A percentile compares a stretch with the other conserved stretches of the same genome.
Conservation (phyloP, 192 early-diverging fungal species). For the Mortierella alpina region DNA sequence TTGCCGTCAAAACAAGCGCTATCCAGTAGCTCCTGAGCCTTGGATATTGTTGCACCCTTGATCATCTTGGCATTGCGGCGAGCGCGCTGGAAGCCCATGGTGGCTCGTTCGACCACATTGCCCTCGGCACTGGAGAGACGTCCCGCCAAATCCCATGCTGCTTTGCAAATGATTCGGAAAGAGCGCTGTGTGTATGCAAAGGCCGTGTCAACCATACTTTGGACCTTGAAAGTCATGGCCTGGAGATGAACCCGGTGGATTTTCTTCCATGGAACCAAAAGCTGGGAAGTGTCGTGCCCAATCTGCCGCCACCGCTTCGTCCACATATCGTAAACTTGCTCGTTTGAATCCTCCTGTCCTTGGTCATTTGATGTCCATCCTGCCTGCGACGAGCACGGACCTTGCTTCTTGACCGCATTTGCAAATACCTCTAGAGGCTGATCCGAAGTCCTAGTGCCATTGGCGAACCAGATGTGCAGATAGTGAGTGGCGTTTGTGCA, state of each 20-base stretch:
- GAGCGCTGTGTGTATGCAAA: background rate
- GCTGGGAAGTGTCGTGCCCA: background rate
- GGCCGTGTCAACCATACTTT: background rate
- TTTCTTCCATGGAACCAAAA: background rate
- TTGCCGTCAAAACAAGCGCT: background rate
- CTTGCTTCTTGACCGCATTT: background rate
- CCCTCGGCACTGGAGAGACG: background rate
- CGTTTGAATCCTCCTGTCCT: background rate
- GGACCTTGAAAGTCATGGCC: background rate
- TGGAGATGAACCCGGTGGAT: background rate
- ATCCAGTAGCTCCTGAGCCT: background rate
- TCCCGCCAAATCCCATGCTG: too few relatives aligned
- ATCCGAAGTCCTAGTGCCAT: slow-evolving; percentile 25
- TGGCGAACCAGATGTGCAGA: slow-evolving; percentile 49
- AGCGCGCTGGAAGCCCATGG: slow-evolving; percentile 4
- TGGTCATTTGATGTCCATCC: too few relatives aligned
- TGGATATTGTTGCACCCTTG: background rate
- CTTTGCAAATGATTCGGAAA: background rate
- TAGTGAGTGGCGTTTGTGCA: slow-evolving; percentile 19
- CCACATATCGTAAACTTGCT: background rate
- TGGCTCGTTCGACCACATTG: background rate
- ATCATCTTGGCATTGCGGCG: slow-evolving; percentile 23
- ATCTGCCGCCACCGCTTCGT: background rate
- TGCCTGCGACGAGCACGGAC: background rate
- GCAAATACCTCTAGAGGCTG: slow-evolving; percentile 38